Conservation (phyloP, 1,139 yeast genomes). For the Protomyces inundatus region DNA sequence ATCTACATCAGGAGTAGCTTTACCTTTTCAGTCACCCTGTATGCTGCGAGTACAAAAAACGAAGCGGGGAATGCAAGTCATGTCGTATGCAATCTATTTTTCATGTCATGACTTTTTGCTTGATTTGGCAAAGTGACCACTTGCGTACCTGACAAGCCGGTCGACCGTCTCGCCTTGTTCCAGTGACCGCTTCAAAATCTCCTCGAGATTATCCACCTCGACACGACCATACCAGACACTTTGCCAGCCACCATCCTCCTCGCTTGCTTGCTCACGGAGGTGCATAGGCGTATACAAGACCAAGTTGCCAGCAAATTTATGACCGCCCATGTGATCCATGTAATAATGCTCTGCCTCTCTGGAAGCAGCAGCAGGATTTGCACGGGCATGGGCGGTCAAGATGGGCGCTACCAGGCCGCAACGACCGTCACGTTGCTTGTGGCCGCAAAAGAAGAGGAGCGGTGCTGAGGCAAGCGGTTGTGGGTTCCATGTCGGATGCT, state of each 20-base stretch:
- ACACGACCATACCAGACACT: conserved; percentile 19
- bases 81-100: not conserved
- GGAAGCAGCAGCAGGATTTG: not conserved
- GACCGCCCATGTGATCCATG: conserved; percentile 14
- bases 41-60: too few relatives aligned
- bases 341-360: not conserved
- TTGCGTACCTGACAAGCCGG: not conserved
- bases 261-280: not conserved
- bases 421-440: conserved; percentile 3
- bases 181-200: not conserved
- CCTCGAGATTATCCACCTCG: conserved; percentile 1
- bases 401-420: conserved; percentile 7
- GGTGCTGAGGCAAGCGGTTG: not conserved
- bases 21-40: not conserved
- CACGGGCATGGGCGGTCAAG: not conserved
- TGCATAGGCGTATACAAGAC: not conserved
- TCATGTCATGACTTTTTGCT: not conserved
- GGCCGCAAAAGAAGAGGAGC: conserved; percentile 6
- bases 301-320: conserved; percentile 12
- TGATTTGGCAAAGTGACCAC: not conserved
- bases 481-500: not conserved
- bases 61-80: too few relatives aligned
- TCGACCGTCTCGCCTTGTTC: not conserved
- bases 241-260: not conserved
- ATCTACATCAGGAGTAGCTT: not conserved